Evolutionary conservation across 192 early-diverging fungal species (phyloP), one percentile per base, ranked within the genome.

Genomic region (Podila horticola): DNA sequence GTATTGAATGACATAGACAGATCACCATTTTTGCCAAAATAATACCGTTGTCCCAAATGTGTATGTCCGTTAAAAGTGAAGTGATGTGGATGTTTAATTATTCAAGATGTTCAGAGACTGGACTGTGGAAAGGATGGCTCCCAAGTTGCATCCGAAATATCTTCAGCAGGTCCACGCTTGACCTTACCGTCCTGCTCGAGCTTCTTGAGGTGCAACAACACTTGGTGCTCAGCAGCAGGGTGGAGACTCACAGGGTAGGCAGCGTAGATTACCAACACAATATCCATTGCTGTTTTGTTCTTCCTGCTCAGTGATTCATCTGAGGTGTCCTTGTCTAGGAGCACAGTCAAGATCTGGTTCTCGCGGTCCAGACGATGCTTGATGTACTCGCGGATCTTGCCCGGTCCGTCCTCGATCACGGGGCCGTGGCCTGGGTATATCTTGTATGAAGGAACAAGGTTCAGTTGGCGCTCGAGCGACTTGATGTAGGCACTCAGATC

Each of bases 351-450:
- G 58, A 97, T 93, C 75, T 96, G 90, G 15, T 81, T 60, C 66
- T 97, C 96, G 50, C 96, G 88, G 45, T 91, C 86, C 26, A 85
- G 64, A 10, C 96, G 91, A 81, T 97, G 95, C 11, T 70, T 67
- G 28, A 97, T 93, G 71, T 97, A 97, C 61, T 92, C 89, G 33
- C 89, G 75, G 8, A 97, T 88, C 22, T 89, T 91, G 0, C 64
- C 55, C 11, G 83, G 77, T 0, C 93, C 94, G 64, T 93, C 85
- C 52, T 88, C 83, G 38, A 97, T 81, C 13, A 92, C 86, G 12
- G 93, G 92, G 0, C 96, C 96, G 74, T 97, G 96, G 1, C 93
- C 93, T 4, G 92, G 92, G 63, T 84, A 86, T 22, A 83, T 74
- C 22, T 73, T 67, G 48, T 28, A 65, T 12, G 72, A 48, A 7